These are phyloP conservation scores for Pythium inflatum DNA, from an alignment of 352 stramenopile genomes.

Conservation along the genomic window DNA sequence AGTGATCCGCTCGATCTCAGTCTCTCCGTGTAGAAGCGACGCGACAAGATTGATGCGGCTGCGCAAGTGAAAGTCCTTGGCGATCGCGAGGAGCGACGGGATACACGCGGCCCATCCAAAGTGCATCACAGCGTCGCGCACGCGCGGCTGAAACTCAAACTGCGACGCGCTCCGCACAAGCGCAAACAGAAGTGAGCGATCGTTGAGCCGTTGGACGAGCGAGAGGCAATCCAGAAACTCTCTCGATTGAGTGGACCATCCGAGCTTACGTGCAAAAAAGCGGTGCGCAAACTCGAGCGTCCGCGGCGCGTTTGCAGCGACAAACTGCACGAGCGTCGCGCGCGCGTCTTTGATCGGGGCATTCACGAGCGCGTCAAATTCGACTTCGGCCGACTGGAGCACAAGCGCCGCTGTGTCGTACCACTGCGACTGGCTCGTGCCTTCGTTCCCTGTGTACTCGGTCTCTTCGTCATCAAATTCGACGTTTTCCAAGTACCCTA, in stretches of 20 bases:
- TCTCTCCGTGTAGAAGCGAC: constrained; percentile 4
- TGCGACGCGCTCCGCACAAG: not conserved
- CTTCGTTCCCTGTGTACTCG: constrained; percentile 19
- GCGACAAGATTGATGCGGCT: constrained; percentile 8
- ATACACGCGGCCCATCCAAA: constrained; percentile 16
- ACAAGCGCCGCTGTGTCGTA: constrained; percentile 22
- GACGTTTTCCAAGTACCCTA: constrained; percentile 18
- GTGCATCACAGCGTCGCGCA: not conserved
- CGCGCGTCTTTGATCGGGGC: not conserved
- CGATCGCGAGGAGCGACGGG: not conserved
- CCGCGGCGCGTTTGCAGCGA: not conserved
- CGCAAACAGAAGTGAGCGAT: not conserved
- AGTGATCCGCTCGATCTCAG: not conserved
- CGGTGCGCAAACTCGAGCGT: not conserved
- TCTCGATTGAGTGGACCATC: not conserved
- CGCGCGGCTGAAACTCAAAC: not conserved
- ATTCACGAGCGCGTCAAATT: not conserved
- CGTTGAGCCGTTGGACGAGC: not conserved
- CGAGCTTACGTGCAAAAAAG: not conserved
- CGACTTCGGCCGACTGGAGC: constrained; percentile 1
- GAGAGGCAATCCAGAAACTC: not conserved
- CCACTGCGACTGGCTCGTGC: constrained; percentile 1
- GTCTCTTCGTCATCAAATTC: constrained; percentile 10
- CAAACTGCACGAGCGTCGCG: not conserved
- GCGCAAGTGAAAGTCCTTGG: not conserved